Base-by-base conservation (phyloP, 2,329 filamentous ascomycete species). In the Fusarium nanum region DNA sequence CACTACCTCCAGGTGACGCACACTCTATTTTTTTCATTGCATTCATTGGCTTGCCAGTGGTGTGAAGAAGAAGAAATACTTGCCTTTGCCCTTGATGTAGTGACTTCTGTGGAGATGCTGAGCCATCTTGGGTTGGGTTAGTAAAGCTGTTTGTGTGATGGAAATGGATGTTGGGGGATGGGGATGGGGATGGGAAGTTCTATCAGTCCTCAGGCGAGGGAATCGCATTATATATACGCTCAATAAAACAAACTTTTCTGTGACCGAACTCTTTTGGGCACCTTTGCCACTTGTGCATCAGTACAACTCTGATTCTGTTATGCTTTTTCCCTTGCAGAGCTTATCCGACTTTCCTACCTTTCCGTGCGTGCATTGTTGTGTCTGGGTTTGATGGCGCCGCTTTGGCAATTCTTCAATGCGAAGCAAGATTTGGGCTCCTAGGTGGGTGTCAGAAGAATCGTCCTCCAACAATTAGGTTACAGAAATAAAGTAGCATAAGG, bases 41-140 rank as follows among this genome's bases (percentile, higher is more conserved):
- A 60, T 58, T 57, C 30, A 58, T 11, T 18, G 41, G 52, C 56
- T 60, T 46, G 56, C 52, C 9, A 16, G 23, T 58, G 41, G 30
- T 46, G 41, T 14, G 20, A 60, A 60, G 52, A 59, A 59, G 30
- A 46, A 59, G 23, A 46, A 46, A 57, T 23, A 12, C 8, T 37
- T 37, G 9, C n/a, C 14, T 14, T n/a, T n/a, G n/a, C 9, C 7
- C 6, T 34, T 27, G 10, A 52, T 28, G 20, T 18, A 14, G 18
- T 20, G 23, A 32, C 12, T 30, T 40, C 25, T 40, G 40, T 8
- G 30, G 11, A 28, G 14, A n/a, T 10, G 13, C 12, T 23, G 7
- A 6, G 14, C 6, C 28, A 27, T 27, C 14, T 58, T 23, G 20
- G 46, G 28, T 18, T 30, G 11, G 7, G 32, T 14, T n/a, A 20